These are phyloP conservation scores for Cymbidium sinense DNA, from an alignment of 106 monocot species.

Conservation along the genomic window DNA sequence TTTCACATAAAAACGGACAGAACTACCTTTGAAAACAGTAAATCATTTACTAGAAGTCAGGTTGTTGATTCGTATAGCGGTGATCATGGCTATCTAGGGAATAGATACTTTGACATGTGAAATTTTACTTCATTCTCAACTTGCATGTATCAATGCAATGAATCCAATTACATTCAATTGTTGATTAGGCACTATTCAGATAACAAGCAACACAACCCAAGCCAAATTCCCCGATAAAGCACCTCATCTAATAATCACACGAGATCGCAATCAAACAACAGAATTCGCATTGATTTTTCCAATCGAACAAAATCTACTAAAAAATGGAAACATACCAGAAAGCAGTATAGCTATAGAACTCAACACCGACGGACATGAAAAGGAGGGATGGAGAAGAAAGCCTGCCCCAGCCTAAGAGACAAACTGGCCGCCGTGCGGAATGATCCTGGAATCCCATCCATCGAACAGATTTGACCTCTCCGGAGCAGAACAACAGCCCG, in stretches of 20 bases:
- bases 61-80: background rate
- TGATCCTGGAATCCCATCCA: slow-evolving; percentile 12
- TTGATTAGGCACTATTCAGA: background rate
- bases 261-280: background rate
- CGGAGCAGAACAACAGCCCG: background rate
- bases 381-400: slow-evolving; percentile 21
- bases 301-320: background rate
- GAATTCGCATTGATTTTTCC: background rate
- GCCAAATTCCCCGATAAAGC: background rate
- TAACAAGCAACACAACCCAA: background rate
- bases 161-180: background rate
- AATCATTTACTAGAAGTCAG: background rate
- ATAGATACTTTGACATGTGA: background rate
- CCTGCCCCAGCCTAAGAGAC: slow-evolving; percentile 22
- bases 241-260: background rate
- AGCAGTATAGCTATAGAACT: slow-evolving; percentile 29
- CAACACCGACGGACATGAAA: slow-evolving; percentile 24
- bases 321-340: slow-evolving; percentile 26
- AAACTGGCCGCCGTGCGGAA: slow-evolving; percentile 20
- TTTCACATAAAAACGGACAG: background rate
- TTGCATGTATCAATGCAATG: background rate
- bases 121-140: background rate
- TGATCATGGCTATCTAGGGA: background rate
- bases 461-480: slow-evolving; percentile 9
- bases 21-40: background rate